A percentile compares a stretch with the other conserved stretches of the same genome.
Evolutionary conservation across 352 stramenopile genomes (phyloP).

Genomic region (Plasmopara muralis): DNA sequence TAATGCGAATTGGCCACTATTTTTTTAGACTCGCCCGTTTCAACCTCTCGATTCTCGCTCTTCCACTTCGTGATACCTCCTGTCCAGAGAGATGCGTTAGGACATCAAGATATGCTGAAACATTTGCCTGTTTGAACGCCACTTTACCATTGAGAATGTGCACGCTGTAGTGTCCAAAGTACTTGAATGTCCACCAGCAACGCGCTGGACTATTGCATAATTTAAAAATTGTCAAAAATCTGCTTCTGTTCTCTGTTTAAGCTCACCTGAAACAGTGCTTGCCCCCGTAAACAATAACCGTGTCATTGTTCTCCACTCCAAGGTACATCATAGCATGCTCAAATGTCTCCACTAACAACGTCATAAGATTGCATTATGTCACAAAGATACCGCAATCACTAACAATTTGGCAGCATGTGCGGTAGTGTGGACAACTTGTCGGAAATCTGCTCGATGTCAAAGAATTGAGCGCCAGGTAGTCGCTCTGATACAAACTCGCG

Average conservation of each 20-base stretch:
- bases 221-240: too few species aligned
- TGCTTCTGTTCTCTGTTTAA: not conserved
- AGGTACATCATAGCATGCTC: slow-evolving; percentile 54
- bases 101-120: not conserved
- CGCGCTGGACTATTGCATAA: slow-evolving; percentile 41
- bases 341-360: slow-evolving; percentile 45
- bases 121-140: not conserved
- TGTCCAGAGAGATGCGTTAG: slow-evolving; percentile 8
- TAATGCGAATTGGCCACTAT: slow-evolving; percentile 29
- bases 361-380: not conserved
- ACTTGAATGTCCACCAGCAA: slow-evolving; percentile 88
- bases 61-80: slow-evolving; percentile 69
- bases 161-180: slow-evolving; percentile 82
- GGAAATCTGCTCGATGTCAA: slow-evolving; percentile 87
- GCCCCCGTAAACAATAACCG: slow-evolving; percentile 76
- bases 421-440: slow-evolving; percentile 67
- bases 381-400: not conserved
- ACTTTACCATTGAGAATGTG: slow-evolving; percentile 79
- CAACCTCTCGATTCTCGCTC: slow-evolving; percentile 38
- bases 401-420: slow-evolving; percentile 76
- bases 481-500: slow-evolving; percentile 52
- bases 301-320: slow-evolving; percentile 63
- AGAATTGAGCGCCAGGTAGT: slow-evolving; percentile 83
- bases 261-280: slow-evolving; percentile 72
- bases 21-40: slow-evolving; percentile 26